Evolutionary conservation across 345 rosid species (phyloP).

Genomic region (Arabis hirsuta): DNA sequence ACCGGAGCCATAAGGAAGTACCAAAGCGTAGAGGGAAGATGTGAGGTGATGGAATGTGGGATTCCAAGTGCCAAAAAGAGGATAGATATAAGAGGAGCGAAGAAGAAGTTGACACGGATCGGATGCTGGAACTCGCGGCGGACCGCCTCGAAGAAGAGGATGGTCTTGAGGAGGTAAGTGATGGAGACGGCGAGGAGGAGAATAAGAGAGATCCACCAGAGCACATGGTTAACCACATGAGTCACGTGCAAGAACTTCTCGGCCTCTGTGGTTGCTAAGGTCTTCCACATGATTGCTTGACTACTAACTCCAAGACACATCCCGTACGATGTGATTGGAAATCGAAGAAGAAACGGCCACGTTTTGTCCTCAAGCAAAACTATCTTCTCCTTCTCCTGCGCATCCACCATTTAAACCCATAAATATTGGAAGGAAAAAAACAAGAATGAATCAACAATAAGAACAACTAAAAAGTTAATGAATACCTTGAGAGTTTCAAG

Average conservation of each 20-base stretch:
- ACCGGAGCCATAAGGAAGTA: constrained; percentile 83
- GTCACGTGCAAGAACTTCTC: constrained; percentile 73
- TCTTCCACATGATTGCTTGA: constrained; percentile 92
- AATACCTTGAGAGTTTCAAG: constrained; percentile 79
- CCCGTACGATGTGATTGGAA: constrained; percentile 76
- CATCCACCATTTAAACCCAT: background rate
- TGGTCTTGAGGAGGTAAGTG: constrained; percentile 65
- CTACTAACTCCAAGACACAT: constrained; percentile 92
- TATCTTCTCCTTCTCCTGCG: constrained; percentile 71
- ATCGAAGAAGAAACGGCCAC: constrained; percentile 94
- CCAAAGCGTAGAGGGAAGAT: constrained; percentile 64
- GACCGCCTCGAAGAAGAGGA: constrained; percentile 82
- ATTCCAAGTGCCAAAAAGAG: constrained; percentile 80
- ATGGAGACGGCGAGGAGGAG: constrained; percentile 54
- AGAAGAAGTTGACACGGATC: constrained; percentile 87
- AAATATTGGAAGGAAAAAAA: background rate
- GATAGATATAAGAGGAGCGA: constrained; percentile 85
- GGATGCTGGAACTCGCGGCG: constrained; percentile 90
- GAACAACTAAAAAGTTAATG: background rate
- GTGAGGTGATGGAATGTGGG: constrained; percentile 56
- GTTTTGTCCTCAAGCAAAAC: constrained; percentile 74
- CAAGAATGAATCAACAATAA: background rate
- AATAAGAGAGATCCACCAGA: constrained; percentile 71
- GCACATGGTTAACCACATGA: constrained; percentile 49
- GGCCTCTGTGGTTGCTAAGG: constrained; percentile 64